Base-by-base conservation (phyloP, 306 rosid species). In the Fragaria nilgerrensis region DNA sequence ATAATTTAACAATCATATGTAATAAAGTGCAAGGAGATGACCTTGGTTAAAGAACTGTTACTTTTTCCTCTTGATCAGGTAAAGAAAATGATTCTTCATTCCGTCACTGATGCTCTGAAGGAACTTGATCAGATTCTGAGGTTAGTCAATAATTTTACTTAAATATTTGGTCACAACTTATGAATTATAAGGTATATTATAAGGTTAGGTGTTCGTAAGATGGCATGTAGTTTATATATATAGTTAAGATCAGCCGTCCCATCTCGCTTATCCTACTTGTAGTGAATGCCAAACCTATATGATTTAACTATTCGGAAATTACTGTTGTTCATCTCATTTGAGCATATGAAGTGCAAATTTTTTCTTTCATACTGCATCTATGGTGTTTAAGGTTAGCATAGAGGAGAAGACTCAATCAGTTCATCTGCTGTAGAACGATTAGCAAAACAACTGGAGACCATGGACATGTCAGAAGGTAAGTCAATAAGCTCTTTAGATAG, bases 71-170 rank as follows among this genome's bases (percentile, higher is more conserved):
- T 68, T 78, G 73, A 80, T 79, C 87, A 94, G 98, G 87, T 90
- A 45, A 94, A 87, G 85, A 93, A 91, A 84, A 93, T 91, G 89
- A 74, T 83, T 49, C 17, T 91, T 77, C 59, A 87, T 85, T 90
- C 95, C 2, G 65, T 87, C 86, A 1, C 36, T 3, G 53, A 59
- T 0, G 72, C 77, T 29, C 74, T 93, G 8, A 0, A 1, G 22
- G 49, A 39, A 32, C 80, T 88, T 75, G 84, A 85, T 58, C 17
- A 13, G 74, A 16, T 67, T 37, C 66, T 76, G 34, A 87, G 96
- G 90, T 86, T 72, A 78, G 93, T 79, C 13, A 49, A 70, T 25
- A 25, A 25, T 20, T 34, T 12, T 9, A 9, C 17, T 9, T 7
- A 12, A n/a, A 73, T 36, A 20, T 73, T 27, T 20, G 16, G 34